phyloP scores from a whole-genome alignment of 192 early-diverging fungal species.

The Backusella tuberculispora region DNA sequence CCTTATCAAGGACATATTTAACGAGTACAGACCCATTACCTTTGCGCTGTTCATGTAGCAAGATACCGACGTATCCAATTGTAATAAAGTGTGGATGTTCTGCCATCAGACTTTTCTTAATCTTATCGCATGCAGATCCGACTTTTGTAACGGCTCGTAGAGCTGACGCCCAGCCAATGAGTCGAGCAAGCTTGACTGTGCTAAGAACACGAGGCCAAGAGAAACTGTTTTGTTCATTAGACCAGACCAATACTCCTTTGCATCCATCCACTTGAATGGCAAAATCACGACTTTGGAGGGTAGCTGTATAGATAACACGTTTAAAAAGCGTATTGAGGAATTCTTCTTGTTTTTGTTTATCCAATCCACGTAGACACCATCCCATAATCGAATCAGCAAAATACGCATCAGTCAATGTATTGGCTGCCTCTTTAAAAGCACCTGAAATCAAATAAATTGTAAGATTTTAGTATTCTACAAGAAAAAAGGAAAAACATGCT shows the following conservation, averaged over 20 bases:
- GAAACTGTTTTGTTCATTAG: conserved; percentile 8
- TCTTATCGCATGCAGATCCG: conserved; percentile 5
- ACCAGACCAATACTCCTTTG: conserved; percentile 39
- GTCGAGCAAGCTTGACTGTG: conserved; percentile 22
- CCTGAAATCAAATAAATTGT: conserved; percentile 3
- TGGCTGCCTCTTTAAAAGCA: conserved; percentile 35
- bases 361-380: conserved; percentile 23
- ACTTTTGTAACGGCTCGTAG: conserved; percentile 14
- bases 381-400: conserved; percentile 16
- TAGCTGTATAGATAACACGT: conserved; percentile 22
- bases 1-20: conserved; percentile 28
- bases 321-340: conserved; percentile 29
- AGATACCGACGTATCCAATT: conserved; percentile 32
- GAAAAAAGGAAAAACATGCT: not conserved
- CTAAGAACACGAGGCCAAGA: conserved; percentile 20
- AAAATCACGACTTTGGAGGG: conserved; percentile 36
- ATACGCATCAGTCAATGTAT: conserved; percentile 37
- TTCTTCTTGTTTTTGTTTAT: conserved; percentile 11
- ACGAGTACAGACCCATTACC: conserved; percentile 33
- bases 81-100: conserved; percentile 19
- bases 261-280: conserved; percentile 43
- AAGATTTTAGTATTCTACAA: not conserved
- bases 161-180: conserved; percentile 30
- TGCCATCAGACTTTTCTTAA: conserved; percentile 12
- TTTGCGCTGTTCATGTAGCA: conserved; percentile 36